Evolutionary conservation across 2,329 filamentous ascomycete genomes (phyloP).

Genomic region (Colletotrichum gigasporum): DNA sequence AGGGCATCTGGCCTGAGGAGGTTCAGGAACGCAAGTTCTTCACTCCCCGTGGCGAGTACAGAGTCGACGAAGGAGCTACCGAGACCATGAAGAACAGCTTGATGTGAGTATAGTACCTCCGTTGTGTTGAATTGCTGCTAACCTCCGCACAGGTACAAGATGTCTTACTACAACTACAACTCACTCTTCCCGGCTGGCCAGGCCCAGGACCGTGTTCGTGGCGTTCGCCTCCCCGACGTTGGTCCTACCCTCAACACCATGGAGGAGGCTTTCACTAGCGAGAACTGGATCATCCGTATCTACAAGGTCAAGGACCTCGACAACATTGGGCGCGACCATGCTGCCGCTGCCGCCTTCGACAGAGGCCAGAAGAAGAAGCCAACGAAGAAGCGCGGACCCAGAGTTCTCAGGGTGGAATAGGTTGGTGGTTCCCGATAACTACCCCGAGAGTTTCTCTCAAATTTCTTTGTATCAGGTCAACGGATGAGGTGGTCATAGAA

Average conservation of each 20-base stretch:
- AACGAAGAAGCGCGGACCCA: conserved; percentile 76
- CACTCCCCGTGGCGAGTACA: conserved; percentile 91
- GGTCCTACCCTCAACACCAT: conserved; percentile 87
- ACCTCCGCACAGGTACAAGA: conserved; percentile 85
- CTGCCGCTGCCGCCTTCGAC: conserved; percentile 73
- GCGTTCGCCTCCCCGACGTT: conserved; percentile 80
- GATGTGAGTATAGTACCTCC: conserved; percentile 73
- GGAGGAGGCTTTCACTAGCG: conserved; percentile 97
- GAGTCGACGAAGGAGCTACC: conserved; percentile 90
- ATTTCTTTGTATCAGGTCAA: conserved; percentile 30
- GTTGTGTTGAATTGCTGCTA: conserved; percentile 32
- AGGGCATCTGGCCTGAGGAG: conserved; percentile 99
- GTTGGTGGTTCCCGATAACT: neutral
- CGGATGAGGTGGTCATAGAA: conserved; percentile 25
- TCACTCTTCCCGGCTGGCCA: conserved; percentile 91
- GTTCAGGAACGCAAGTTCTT: conserved; percentile 98
- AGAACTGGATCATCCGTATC: conserved; percentile 99
- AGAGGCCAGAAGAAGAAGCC: conserved; percentile 83
- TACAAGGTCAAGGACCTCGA: conserved; percentile 99
- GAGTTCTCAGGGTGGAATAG: conserved; percentile 78
- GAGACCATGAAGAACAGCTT: conserved; percentile 99
- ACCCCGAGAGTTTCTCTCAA: conserved; percentile 7
- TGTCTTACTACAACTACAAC: conserved; percentile 99
- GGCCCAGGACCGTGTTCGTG: conserved; percentile 89
- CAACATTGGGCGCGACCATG: conserved; percentile 92